These are phyloP conservation scores for Puccinia polysora DNA, from an alignment of 1,284 basidiomycete genomes.

Conservation along the genomic window DNA sequence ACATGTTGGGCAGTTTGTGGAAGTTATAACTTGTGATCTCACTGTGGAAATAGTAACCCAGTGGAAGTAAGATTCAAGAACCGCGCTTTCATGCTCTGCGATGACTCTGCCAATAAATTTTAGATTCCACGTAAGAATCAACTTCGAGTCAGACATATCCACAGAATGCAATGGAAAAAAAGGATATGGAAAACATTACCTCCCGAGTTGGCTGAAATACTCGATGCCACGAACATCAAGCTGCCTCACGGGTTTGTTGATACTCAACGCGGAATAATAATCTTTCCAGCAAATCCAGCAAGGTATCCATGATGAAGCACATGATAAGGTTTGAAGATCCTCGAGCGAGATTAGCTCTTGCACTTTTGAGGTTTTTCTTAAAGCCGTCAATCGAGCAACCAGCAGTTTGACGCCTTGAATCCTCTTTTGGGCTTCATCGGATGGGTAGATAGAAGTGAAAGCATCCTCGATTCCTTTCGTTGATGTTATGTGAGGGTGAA, in stretches of 20 bases:
- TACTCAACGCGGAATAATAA: slow-evolving; percentile 15
- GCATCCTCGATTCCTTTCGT: slow-evolving; percentile 15
- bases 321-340: slow-evolving; percentile 6
- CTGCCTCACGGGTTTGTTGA: background rate
- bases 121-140: background rate
- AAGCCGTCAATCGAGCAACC: background rate
- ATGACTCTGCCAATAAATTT: background rate
- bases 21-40: background rate
- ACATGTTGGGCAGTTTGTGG: background rate
- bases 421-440: background rate
- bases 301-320: background rate
- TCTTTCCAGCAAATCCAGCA: slow-evolving; percentile 39
- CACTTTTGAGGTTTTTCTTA: background rate
- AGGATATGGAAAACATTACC: background rate
- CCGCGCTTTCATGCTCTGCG: background rate
- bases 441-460: slow-evolving; percentile 3
- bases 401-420: background rate
- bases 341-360: background rate
- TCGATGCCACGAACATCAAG: slow-evolving; percentile 12
- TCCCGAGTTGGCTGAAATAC: slow-evolving; percentile 19
- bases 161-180: background rate
- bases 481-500: background rate
- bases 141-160: background rate
- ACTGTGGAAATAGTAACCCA: slow-evolving; percentile 18
- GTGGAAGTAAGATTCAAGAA: slow-evolving; percentile 34